Evolutionary conservation across 2,329 filamentous ascomycete species (phyloP), one percentile per base, ranked within the genome.

Genomic region (Pyrenochaeta sp.): DNA sequence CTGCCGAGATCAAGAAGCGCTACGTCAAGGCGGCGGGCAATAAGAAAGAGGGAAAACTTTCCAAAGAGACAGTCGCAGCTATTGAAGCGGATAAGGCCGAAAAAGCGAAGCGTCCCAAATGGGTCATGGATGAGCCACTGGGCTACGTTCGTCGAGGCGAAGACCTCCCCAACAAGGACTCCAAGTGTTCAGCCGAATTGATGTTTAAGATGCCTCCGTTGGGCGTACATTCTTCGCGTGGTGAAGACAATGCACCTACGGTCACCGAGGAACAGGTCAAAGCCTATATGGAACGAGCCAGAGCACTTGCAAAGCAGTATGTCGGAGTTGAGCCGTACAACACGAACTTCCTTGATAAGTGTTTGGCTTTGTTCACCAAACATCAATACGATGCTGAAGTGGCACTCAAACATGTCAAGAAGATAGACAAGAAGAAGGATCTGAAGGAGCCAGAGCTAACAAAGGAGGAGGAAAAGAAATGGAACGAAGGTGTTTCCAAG

Each of bases 401-500:
- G 54, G 88, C 93, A 0, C 75, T 96, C 17, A 82, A 85, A 51
- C 81, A 83, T 44, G 78, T 97, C 21, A 78, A 83, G 38, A 83
- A 83, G 57, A 77, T 86, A 8, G 84, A 92, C 48, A 84, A 84
- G 48, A 79, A 82, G 23, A 81, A 80, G 47, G 85, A 85, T 36
- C 85, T 97, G 61, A 91, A 92, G 60, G 92, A 97, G 68, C 94
- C 94, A 0, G 84, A 89, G 43, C 74, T 96, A 35, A 89, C 79
- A 29, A 78, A 89, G 7, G 79, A 88, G 21, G 92, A 99, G 67
- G 76, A 89, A 49, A 94, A 94, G 72, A 88, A 87, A 48, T 97
- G 97, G 60, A 94, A 96, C 64, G 92, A 96, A 65, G 94, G 84
- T 27, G 89, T 99, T 8, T 77, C 83, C 32, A 96, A 94, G 67